phyloP scores from a whole-genome alignment of 2,329 filamentous ascomycete species.

The Fusarium musae region DNA sequence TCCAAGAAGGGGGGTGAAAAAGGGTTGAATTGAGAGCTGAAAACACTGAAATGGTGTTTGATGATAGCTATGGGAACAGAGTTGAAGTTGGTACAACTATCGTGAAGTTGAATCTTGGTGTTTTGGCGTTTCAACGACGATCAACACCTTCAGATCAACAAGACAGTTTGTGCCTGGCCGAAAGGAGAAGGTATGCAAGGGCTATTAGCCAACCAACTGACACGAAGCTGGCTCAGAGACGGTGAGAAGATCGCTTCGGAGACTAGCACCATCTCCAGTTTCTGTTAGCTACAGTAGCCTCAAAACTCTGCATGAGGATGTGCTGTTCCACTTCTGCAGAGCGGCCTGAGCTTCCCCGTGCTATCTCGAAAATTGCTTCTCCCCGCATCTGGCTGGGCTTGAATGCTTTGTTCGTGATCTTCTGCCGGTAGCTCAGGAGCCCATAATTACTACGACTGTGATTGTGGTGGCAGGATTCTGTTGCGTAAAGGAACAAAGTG shows the following conservation, averaged over 20 bases:
- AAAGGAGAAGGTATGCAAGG: conserved; percentile 37
- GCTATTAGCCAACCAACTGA: conserved; percentile 35
- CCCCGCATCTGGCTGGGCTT: conserved; percentile 33
- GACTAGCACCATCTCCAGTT: conserved; percentile 30
- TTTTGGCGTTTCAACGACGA: conserved; percentile 17
- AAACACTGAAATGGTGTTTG: background rate
- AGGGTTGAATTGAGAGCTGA: background rate
- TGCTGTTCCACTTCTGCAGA: conserved; percentile 27
- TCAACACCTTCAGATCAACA: conserved; percentile 1
- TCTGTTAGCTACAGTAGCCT: conserved; percentile 18
- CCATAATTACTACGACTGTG: conserved; percentile 12
- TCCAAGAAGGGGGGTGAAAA: background rate
- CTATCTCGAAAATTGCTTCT: conserved; percentile 6
- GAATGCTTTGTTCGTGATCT: conserved; percentile 19
- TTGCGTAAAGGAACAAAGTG: conserved; percentile 10
- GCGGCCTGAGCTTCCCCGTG: conserved; percentile 32
- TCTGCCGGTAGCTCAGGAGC: conserved; percentile 4
- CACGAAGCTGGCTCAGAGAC: conserved; percentile 17
- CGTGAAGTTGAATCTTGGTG: conserved; percentile 26
- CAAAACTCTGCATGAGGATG: conserved; percentile 36
- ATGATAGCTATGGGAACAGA: background rate
- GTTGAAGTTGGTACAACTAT: background rate
- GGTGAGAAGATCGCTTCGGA: conserved; percentile 28
- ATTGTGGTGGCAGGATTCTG: background rate
- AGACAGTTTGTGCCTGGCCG: conserved; percentile 11